phyloP scores from a whole-genome alignment of 768 basidiomycete genomes.

The Rhodotorula taiwanensis region DNA sequence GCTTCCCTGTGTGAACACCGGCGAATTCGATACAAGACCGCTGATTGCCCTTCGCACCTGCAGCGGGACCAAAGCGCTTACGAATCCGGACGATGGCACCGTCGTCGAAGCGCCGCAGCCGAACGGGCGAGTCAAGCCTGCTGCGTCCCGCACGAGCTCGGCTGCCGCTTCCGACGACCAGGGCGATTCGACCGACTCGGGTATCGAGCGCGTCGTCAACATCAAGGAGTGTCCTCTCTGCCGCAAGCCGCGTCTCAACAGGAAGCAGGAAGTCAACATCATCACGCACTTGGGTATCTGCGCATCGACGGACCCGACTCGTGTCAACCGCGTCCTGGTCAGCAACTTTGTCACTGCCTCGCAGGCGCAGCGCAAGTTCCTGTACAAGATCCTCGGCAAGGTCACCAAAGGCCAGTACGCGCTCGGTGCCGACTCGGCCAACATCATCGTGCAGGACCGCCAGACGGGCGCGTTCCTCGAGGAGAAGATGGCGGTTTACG shows the following conservation, averaged over 20 bases:
- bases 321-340: constrained; percentile 80
- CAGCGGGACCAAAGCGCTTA: constrained; percentile 25
- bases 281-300: constrained; percentile 95
- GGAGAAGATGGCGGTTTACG: constrained; percentile 96
- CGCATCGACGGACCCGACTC: constrained; percentile 84
- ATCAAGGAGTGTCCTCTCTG: constrained; percentile 91
- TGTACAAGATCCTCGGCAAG: constrained; percentile 68
- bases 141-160: constrained; percentile 1
- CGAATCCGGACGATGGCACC: constrained; percentile 19
- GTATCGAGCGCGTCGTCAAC: constrained; percentile 62
- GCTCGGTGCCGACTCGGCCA: constrained; percentile 95
- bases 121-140: constrained; percentile 1
- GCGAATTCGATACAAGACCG: too few relatives aligned
- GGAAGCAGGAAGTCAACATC: constrained; percentile 80
- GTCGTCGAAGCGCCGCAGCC: constrained; percentile 16
- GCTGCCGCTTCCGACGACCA: constrained; percentile 9
- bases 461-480: constrained; percentile 85
- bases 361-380: constrained; percentile 88
- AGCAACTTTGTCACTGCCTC: constrained; percentile 88
- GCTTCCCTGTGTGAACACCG: background rate
- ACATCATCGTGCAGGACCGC: constrained; percentile 95
- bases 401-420: constrained; percentile 79
- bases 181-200: constrained; percentile 1
- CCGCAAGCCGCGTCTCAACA: constrained; percentile 73
- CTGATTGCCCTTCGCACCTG: too few relatives aligned